Evolutionary conservation across 2,329 filamentous ascomycete species (phyloP).

Genomic region (Fusarium sp.): DNA sequence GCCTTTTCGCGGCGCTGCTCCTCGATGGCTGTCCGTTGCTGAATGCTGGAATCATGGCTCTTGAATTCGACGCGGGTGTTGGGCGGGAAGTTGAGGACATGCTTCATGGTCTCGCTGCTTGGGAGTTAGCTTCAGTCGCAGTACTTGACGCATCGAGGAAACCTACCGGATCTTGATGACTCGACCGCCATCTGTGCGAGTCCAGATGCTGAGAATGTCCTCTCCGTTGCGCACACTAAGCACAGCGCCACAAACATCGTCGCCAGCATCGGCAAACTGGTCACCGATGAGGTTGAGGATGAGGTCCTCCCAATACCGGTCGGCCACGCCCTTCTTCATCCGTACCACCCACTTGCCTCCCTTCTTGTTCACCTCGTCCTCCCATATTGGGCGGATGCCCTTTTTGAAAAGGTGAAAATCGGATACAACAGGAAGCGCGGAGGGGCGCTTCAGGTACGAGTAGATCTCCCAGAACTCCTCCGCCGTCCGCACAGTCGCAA

Average conservation of each 20-base stretch:
- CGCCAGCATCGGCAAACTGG: constrained; percentile 90
- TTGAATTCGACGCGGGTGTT: constrained; percentile 96
- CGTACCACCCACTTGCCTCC: constrained; percentile 98
- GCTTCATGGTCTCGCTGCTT: constrained; percentile 91
- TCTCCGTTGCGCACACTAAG: constrained; percentile 94
- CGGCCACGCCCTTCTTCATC: constrained; percentile 95
- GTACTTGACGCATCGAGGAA: background rate
- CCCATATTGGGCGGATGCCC: constrained; percentile 96
- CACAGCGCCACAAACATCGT: constrained; percentile 95
- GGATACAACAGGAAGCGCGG: constrained; percentile 86
- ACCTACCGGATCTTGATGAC: constrained; percentile 95
- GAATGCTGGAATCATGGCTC: constrained; percentile 95
- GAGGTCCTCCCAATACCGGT: constrained; percentile 96
- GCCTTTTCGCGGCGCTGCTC: constrained; percentile 90
- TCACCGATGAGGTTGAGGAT: constrained; percentile 91
- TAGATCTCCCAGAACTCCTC: constrained; percentile 95
- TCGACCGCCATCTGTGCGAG: constrained; percentile 88
- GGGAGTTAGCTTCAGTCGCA: constrained; percentile 33
- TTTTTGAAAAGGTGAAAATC: constrained; percentile 99
- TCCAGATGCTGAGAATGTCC: constrained; percentile 98
- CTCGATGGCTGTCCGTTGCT: constrained; percentile 89
- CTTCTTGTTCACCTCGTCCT: constrained; percentile 95
- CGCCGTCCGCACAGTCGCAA: constrained; percentile 82
- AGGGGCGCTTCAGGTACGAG: constrained; percentile 88
- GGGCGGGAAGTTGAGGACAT: constrained; percentile 82